Conservation (phyloP, 2,329 filamentous ascomycete species). For the Talaromyces sp. region DNA sequence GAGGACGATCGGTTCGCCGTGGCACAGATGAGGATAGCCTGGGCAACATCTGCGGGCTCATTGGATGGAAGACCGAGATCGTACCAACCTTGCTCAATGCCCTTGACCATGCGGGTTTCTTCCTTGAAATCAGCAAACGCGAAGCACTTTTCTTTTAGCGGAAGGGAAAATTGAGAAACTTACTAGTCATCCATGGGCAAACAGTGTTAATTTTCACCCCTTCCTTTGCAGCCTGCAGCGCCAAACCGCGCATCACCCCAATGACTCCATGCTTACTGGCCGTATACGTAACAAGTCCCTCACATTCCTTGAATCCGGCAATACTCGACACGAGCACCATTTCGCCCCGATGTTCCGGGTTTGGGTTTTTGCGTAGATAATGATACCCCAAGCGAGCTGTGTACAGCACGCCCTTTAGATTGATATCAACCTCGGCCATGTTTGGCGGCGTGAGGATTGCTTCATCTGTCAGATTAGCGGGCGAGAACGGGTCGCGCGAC, state of each 20-base stretch:
- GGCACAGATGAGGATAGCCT: constrained; percentile 16
- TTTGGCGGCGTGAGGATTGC: constrained; percentile 15
- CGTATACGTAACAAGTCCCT: constrained; percentile 15
- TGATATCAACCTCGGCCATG: constrained; percentile 17
- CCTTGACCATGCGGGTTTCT: constrained; percentile 14
- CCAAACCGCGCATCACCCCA: constrained; percentile 18
- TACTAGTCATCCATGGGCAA: constrained; percentile 16
- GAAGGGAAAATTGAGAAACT: background rate
- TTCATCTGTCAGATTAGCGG: constrained; percentile 3
- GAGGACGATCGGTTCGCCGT: constrained; percentile 14
- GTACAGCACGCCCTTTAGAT: constrained; percentile 16
- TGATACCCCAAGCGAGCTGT: constrained; percentile 16
- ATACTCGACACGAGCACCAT: constrained; percentile 17
- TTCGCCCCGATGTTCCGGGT: constrained; percentile 11
- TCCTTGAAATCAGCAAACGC: background rate
- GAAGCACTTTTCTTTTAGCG: background rate
- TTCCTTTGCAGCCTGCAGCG: constrained; percentile 11
- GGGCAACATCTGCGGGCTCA: constrained; percentile 17
- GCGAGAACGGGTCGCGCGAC: constrained; percentile 15
- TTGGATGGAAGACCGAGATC: constrained; percentile 17
- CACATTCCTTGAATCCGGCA: constrained; percentile 17
- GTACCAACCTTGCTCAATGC: constrained; percentile 17
- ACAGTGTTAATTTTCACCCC: constrained; percentile 12
- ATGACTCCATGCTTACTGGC: constrained; percentile 22
- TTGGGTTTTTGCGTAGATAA: constrained; percentile 13